phyloP scores from a whole-genome alignment of 1,284 basidiomycete genomes.

The Naganishia sp. region DNA sequence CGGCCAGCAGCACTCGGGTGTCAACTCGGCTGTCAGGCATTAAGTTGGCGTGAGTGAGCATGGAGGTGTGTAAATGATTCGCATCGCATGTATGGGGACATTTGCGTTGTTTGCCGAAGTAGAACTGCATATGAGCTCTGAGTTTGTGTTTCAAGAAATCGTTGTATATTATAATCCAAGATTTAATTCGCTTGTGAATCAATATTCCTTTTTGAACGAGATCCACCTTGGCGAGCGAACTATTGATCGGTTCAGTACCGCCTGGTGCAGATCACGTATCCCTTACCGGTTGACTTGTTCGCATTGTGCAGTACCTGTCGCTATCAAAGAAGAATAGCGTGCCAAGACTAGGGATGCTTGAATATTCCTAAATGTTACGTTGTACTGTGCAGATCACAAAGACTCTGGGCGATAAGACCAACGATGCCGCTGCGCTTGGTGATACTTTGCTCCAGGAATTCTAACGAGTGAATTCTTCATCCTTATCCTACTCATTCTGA shows the following conservation, averaged over 20 bases:
- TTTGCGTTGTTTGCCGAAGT: neutral
- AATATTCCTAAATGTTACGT: no score
- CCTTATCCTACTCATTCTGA: no score
- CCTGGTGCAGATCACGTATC: neutral
- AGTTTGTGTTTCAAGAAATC: conserved; percentile 7
- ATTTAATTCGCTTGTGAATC: conserved; percentile 13
- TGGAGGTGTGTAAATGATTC: neutral
- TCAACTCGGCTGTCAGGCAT: neutral
- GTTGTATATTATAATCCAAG: conserved; percentile 27
- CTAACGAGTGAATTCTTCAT: no score
- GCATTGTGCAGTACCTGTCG: no score
- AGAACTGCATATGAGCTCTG: neutral
- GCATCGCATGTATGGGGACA: neutral
- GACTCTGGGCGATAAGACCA: no score
- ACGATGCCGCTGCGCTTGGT: no score
- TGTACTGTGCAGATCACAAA: no score
- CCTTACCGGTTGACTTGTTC: no score
- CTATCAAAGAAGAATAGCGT: no score
- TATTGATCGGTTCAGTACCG: neutral
- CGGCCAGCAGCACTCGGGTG: conserved; percentile 11
- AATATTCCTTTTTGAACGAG: neutral
- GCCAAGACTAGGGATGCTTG: no score
- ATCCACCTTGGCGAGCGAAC: neutral
- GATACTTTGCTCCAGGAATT: no score
- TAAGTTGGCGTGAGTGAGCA: neutral